Evolutionary conservation across 306 rosid genomes (phyloP).

Genomic region (Acacia confusa): DNA sequence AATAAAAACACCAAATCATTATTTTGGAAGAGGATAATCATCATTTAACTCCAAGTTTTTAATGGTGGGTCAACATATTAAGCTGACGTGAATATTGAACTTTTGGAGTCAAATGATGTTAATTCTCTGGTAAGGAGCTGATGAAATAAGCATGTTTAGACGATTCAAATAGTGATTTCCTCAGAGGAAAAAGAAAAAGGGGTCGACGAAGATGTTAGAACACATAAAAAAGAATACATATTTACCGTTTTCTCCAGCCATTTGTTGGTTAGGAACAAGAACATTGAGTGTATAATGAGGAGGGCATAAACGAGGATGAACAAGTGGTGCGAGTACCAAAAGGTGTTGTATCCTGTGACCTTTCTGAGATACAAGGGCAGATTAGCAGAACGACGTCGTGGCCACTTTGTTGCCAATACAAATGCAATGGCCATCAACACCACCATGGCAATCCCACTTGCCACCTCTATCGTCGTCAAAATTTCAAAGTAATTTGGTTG

Average conservation of each 20-base stretch:
- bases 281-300: constrained; percentile 82
- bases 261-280: constrained; percentile 75
- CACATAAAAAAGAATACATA: background rate
- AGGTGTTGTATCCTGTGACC: constrained; percentile 80
- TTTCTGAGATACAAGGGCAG: constrained; percentile 60
- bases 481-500: constrained; percentile 73
- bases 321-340: constrained; percentile 94
- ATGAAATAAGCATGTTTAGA: background rate
- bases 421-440: constrained; percentile 74
- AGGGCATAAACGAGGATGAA: constrained; percentile 77
- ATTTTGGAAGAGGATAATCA: background rate
- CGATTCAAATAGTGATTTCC: background rate
- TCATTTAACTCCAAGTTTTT: background rate
- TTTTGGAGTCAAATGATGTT: background rate
- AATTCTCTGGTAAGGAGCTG: background rate
- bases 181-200: background rate
- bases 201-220: background rate
- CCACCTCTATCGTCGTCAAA: constrained; percentile 65
- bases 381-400: constrained; percentile 59
- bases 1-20: too few relatives aligned
- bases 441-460: constrained; percentile 71
- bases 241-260: constrained; percentile 72
- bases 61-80: background rate
- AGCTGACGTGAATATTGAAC: background rate
- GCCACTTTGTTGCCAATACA: constrained; percentile 81